Conservation (phyloP, 768 basidiomycete species). For the Russula earlei region DNA sequence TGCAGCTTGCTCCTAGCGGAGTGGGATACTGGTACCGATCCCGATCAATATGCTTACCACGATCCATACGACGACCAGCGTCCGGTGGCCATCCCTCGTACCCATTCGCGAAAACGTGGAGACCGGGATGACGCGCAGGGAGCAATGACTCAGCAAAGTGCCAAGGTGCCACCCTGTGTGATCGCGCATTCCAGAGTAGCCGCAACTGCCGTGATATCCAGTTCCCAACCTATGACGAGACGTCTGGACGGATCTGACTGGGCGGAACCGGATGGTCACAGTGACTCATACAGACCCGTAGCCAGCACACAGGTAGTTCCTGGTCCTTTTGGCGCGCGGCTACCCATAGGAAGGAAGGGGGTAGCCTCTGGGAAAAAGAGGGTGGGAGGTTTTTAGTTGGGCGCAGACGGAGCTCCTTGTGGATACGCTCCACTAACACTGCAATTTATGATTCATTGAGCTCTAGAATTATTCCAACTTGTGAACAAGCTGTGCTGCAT, state of each 20-base stretch:
- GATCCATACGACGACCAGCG: constrained; percentile 41
- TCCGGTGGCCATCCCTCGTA: background rate
- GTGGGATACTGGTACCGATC: constrained; percentile 52
- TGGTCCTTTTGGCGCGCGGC: constrained; percentile 62
- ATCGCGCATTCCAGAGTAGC: background rate
- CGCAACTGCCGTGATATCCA: background rate
- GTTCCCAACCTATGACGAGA: background rate
- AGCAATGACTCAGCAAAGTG: background rate
- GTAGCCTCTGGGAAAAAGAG: constrained; percentile 43
- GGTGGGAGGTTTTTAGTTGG: constrained; percentile 59
- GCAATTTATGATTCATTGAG: background rate
- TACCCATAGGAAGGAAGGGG: constrained; percentile 41
- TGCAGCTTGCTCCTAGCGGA: constrained; percentile 56
- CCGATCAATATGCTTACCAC: constrained; percentile 39
- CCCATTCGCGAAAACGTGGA: background rate
- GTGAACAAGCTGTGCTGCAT: too few species aligned
- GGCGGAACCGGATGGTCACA: background rate
- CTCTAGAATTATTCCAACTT: too few species aligned
- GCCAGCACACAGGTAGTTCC: constrained; percentile 64
- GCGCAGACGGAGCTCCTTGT: background rate
- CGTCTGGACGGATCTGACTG: background rate
- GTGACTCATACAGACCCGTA: constrained; percentile 24
- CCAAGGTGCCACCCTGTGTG: background rate
- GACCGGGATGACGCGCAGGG: background rate
- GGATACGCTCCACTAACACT: background rate